Evolutionary conservation across 495 filamentous ascomycete genomes (phyloP).

Genomic region (Talaromyces trachyspermus): DNA sequence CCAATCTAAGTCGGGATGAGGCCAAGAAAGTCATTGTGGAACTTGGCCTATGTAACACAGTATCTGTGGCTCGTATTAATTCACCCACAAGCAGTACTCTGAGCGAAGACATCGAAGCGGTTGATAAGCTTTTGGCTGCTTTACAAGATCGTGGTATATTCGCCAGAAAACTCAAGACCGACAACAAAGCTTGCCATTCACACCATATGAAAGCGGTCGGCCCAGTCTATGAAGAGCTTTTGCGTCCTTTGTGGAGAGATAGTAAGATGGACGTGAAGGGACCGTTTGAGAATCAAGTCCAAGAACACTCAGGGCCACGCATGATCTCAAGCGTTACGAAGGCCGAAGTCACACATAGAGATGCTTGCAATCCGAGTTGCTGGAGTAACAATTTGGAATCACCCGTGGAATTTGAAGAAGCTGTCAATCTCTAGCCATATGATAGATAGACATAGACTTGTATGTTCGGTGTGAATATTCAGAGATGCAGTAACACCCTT

Average conservation of each 20-base stretch:
- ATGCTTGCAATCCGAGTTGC: conserved; percentile 12
- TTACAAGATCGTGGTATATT: conserved; percentile 22
- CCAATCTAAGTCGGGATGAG: no score
- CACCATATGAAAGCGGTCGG: conserved; percentile 19
- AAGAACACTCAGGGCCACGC: no score
- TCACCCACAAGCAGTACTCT: conserved; percentile 29
- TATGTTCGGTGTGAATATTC: no score
- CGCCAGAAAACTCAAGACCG: conserved; percentile 10
- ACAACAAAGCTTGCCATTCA: conserved; percentile 26
- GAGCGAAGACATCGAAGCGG: conserved; percentile 28
- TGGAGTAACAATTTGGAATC: conserved; percentile 33
- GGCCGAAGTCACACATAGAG: background rate
- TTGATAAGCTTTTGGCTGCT: conserved; percentile 1
- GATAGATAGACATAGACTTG: no score
- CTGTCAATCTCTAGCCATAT: conserved; percentile 9
- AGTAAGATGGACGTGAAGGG: background rate
- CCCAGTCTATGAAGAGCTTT: background rate
- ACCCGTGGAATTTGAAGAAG: conserved; percentile 26
- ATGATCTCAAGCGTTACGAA: background rate
- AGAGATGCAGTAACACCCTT: no score
- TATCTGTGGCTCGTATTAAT: no score
- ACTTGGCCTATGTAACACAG: no score
- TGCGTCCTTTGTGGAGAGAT: background rate
- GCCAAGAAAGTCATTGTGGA: no score
- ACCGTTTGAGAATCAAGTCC: no score